phyloP scores from a whole-genome alignment of 2,329 filamentous ascomycete species.

The Cercospora sesami region DNA sequence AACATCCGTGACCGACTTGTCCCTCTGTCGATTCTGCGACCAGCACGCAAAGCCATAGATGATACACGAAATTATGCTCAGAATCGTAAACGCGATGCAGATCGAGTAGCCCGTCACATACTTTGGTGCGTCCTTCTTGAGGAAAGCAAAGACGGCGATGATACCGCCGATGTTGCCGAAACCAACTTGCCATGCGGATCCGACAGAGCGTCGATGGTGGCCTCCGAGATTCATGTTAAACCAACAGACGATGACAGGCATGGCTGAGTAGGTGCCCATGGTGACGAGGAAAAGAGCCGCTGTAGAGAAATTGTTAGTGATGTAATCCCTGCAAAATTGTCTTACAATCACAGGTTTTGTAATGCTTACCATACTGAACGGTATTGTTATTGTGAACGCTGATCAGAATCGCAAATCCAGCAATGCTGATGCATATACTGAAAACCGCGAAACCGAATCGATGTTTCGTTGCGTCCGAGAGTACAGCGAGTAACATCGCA shows the following conservation, averaged over 20 bases:
- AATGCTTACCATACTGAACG: constrained; percentile 68
- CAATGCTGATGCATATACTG: constrained; percentile 67
- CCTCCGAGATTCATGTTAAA: constrained; percentile 83
- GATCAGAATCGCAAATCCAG: constrained; percentile 74
- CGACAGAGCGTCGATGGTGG: constrained; percentile 52
- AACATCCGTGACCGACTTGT: constrained; percentile 49
- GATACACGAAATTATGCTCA: constrained; percentile 63
- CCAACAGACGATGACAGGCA: constrained; percentile 86
- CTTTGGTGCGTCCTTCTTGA: constrained; percentile 61
- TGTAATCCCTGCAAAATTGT: not conserved
- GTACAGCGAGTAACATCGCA: constrained; percentile 70
- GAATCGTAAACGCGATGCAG: constrained; percentile 68
- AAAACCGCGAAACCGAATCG: constrained; percentile 72
- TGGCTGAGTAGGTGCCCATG: constrained; percentile 35
- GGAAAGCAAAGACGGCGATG: constrained; percentile 54
- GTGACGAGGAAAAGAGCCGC: constrained; percentile 22
- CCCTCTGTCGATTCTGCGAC: constrained; percentile 61
- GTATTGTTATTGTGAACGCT: constrained; percentile 65
- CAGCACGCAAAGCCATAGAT: constrained; percentile 62
- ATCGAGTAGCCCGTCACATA: constrained; percentile 76
- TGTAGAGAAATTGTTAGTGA: not conserved
- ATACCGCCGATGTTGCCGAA: constrained; percentile 55
- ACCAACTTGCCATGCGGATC: constrained; percentile 54
- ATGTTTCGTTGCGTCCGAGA: constrained; percentile 71
- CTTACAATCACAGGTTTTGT: not conserved